Percentiles rank a stretch among this genome's conserved stretches.
phyloP scores from a whole-genome alignment of 164 flowering plant species.

The Nelumbo lutea region DNA sequence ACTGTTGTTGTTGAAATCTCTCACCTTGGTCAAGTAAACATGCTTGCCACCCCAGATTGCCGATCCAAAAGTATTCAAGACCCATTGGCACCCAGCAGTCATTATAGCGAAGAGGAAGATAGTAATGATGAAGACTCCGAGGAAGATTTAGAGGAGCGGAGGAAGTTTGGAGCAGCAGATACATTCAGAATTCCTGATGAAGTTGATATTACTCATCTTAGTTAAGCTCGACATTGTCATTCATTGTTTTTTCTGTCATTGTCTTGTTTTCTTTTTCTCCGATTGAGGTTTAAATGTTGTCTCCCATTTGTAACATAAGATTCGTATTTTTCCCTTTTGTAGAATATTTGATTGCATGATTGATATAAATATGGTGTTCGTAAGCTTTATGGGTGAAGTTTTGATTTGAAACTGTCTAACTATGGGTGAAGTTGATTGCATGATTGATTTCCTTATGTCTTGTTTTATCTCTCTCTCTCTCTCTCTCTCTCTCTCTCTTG shows the following conservation, averaged over 20 bases:
- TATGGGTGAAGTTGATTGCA: too few species aligned
- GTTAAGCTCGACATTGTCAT: conserved; percentile 25
- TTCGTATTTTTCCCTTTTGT: neutral
- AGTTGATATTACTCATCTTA: conserved; percentile 61
- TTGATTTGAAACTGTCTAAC: too few species aligned
- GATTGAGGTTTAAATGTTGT: neutral
- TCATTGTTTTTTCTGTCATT: neutral
- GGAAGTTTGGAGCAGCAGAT: conserved; percentile 93
- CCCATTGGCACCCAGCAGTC: conserved; percentile 31
- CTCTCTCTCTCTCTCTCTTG: too few species aligned
- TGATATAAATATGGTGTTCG: neutral
- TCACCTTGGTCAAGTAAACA: conserved; percentile 66
- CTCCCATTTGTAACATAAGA: neutral
- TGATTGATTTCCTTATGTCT: too few species aligned
- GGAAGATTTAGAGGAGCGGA: conserved; percentile 37
- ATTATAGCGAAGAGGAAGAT: conserved; percentile 29
- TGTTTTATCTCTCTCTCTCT: too few species aligned
- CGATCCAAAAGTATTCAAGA: conserved; percentile 55
- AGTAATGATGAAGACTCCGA: conserved; percentile 34
- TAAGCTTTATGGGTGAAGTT: neutral
- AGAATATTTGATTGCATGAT: neutral
- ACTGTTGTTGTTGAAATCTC: conserved; percentile 77
- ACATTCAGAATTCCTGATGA: conserved; percentile 75
- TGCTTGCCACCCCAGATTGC: conserved; percentile 68
- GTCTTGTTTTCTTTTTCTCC: neutral